These are phyloP conservation scores for Melastoma candidum DNA, from an alignment of 441 rosid genomes.

Conservation along the genomic window DNA sequence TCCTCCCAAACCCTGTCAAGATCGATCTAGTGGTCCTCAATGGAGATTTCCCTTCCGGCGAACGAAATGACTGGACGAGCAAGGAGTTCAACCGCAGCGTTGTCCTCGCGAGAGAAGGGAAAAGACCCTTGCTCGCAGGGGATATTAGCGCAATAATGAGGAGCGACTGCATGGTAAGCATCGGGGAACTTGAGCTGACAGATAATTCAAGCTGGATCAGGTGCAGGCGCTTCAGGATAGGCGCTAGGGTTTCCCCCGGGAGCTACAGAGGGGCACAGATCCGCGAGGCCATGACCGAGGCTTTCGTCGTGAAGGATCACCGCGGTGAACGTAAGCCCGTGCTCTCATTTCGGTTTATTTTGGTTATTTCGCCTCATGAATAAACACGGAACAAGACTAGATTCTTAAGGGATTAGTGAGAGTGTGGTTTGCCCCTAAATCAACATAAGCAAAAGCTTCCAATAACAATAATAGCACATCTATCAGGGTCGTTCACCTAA, in stretches of 20 bases:
- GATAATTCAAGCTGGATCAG: conserved; percentile 94
- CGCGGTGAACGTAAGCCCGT: conserved; percentile 84
- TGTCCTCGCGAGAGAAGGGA: conserved; percentile 65
- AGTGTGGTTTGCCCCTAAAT: too few species aligned
- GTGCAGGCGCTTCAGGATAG: conserved; percentile 66
- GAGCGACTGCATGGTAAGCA: conserved; percentile 31
- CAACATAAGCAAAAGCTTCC: too few species aligned
- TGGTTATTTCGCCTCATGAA: too few species aligned
- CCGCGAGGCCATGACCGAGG: conserved; percentile 62
- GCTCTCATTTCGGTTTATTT: too few species aligned
- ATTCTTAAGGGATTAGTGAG: too few species aligned
- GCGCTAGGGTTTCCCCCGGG: conserved; percentile 49
- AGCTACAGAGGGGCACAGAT: conserved; percentile 36
- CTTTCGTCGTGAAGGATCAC: conserved; percentile 78
- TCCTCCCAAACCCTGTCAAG: conserved; percentile 38
- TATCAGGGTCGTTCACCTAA: too few species aligned
- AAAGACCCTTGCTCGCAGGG: conserved; percentile 77
- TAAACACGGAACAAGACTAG: too few species aligned
- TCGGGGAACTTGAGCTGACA: conserved; percentile 65
- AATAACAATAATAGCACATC: too few species aligned
- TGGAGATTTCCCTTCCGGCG: conserved; percentile 55
- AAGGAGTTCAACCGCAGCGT: conserved; percentile 49
- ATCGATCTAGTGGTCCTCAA: conserved; percentile 64
- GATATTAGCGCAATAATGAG: conserved; percentile 43
- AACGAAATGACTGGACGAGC: conserved; percentile 39